A percentile compares a stretch with the other conserved stretches of the same genome.
Conservation (phyloP, 2,329 filamentous ascomycete genomes). For the Paradendryphiella salina region DNA sequence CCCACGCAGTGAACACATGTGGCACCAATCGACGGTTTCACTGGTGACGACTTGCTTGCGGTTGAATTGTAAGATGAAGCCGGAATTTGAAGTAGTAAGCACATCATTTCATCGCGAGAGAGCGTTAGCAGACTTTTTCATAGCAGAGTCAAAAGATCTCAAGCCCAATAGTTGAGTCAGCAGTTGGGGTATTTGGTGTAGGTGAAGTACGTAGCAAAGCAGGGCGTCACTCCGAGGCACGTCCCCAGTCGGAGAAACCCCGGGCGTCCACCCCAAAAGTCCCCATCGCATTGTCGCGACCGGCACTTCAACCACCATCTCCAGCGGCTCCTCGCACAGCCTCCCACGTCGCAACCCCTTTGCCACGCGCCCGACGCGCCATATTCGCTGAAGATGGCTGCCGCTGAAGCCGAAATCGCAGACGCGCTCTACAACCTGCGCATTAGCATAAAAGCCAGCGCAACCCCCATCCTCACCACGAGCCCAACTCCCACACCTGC, state of each 20-base stretch:
- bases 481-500: conserved; percentile 66
- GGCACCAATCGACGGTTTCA: background rate
- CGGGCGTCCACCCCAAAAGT: conserved; percentile 17
- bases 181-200: no score
- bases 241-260: conserved; percentile 15
- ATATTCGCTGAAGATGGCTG: conserved; percentile 18
- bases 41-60: background rate
- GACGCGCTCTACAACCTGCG: conserved; percentile 85
- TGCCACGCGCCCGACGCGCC: conserved; percentile 20
- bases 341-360: background rate
- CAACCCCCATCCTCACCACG: conserved; percentile 72
- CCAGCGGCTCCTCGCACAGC: background rate
- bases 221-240: conserved; percentile 10
- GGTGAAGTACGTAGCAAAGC: background rate
- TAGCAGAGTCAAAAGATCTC: background rate
- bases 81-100: background rate
- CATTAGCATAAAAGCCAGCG: conserved; percentile 73
- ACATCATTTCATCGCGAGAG: no score
- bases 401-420: conserved; percentile 39
- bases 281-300: conserved; percentile 16
- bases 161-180: background rate
- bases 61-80: background rate
- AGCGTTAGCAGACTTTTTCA: background rate
- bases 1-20: background rate
- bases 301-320: conserved; percentile 5